Conservation (phyloP, 176 grass and related monocot genomes). For the Oryza punctata region DNA sequence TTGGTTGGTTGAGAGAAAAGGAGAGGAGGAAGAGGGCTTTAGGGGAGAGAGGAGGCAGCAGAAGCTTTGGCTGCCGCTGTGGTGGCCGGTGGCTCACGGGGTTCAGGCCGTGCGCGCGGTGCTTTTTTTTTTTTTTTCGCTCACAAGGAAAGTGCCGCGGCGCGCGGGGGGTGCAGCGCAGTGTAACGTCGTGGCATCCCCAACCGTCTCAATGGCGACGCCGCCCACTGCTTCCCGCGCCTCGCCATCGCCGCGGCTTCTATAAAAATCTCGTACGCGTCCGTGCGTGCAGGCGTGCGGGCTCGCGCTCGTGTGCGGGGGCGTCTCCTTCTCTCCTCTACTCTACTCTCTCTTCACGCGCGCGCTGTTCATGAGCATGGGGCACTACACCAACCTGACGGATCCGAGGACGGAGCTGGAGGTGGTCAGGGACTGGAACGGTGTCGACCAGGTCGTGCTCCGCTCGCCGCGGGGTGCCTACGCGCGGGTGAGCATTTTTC, state of each 20-base stretch:
- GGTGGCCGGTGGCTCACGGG: slow-evolving; percentile 39
- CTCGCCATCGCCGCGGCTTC: neutral
- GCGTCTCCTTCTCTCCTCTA: neutral
- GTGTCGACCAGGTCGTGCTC: slow-evolving; percentile 65
- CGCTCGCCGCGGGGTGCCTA: slow-evolving; percentile 66
- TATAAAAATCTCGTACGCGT: neutral
- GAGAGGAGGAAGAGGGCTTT: slow-evolving; percentile 30
- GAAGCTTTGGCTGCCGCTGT: slow-evolving; percentile 22
- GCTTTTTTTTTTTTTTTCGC: slow-evolving; percentile 41
- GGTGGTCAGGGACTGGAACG: slow-evolving; percentile 68
- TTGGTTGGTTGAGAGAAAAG: slow-evolving; percentile 23
- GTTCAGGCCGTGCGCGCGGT: slow-evolving; percentile 10
- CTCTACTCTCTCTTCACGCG: neutral
- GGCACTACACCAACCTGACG: slow-evolving; percentile 26
- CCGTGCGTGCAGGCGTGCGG: no score
- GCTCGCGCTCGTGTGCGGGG: neutral
- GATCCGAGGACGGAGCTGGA: slow-evolving; percentile 64
- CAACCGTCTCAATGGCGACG: slow-evolving; percentile 53
- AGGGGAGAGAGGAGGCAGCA: no score
- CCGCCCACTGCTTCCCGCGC: neutral
- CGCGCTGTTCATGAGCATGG: slow-evolving; percentile 47
- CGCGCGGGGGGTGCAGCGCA: slow-evolving; percentile 24
- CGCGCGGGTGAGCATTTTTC: slow-evolving; percentile 59
- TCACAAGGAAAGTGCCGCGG: slow-evolving; percentile 51
- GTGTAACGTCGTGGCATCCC: slow-evolving; percentile 32